These are phyloP conservation scores for Clavispora phyllophila DNA, from an alignment of 805 yeast species.

Conservation along the genomic window DNA sequence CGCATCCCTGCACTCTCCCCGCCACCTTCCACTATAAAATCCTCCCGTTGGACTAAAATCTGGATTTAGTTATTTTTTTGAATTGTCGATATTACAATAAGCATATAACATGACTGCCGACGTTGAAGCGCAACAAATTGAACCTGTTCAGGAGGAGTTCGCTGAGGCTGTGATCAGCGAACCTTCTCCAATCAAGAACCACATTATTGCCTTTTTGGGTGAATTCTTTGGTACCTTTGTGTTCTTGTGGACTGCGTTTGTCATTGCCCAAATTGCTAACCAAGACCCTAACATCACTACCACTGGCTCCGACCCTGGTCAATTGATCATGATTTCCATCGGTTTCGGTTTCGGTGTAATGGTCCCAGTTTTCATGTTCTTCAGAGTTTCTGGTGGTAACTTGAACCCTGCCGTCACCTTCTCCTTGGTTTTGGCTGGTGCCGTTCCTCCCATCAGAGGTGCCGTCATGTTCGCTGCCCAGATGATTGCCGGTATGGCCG, in stretches of 20 bases:
- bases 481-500: conserved; percentile 83
- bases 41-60: not conserved
- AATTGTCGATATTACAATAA: not conserved
- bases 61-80: not conserved
- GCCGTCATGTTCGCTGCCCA: conserved; percentile 61
- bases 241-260: conserved; percentile 75
- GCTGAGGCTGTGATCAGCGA: not conserved
- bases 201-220: conserved; percentile 59
- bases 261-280: conserved; percentile 82
- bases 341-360: conserved; percentile 79
- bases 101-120: conserved; percentile 1
- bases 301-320: conserved; percentile 55
- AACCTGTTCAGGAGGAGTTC: not conserved
- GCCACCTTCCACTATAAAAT: not conserved
- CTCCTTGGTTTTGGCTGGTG: conserved; percentile 65
- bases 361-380: conserved; percentile 64
- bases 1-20: not conserved
- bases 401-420: conserved; percentile 86
- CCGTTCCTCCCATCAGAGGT: conserved; percentile 70
- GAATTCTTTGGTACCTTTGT: conserved; percentile 85
- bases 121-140: not conserved
- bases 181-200: conserved; percentile 1
- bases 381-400: conserved; percentile 82
- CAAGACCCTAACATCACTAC: conserved; percentile 37
- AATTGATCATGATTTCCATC: conserved; percentile 71